Evolutionary conservation across 2,329 filamentous ascomycete genomes (phyloP).

Genomic region (Neopestalotiopsis clavispora): DNA sequence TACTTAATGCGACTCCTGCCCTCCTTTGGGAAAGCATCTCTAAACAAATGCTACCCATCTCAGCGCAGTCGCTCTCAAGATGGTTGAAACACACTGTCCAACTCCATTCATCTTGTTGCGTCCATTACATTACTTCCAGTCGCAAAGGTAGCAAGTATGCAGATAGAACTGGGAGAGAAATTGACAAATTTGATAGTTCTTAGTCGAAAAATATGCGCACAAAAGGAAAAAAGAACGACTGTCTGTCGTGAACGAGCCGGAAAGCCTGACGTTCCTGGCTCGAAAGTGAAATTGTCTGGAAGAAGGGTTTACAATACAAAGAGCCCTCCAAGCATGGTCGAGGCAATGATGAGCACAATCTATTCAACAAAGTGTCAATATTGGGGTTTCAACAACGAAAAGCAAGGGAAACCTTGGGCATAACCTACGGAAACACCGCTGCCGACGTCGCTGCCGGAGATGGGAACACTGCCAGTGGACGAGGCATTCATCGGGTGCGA

Average conservation of each 20-base stretch:
- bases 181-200: not conserved
- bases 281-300: not conserved
- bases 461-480: slow-evolving; percentile 22
- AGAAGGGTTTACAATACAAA: not conserved
- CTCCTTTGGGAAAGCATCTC: no score
- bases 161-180: not conserved
- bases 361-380: not conserved
- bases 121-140: not conserved
- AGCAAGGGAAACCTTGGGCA: not conserved
- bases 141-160: not conserved
- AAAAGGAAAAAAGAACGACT: not conserved
- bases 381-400: no score
- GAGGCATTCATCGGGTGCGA: slow-evolving; percentile 22
- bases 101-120: not conserved
- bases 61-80: not conserved
- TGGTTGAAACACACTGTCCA: not conserved
- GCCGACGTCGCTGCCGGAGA: slow-evolving; percentile 22
- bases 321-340: slow-evolving; percentile 25
- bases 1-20: no score
- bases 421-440: slow-evolving; percentile 31
- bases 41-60: not conserved
- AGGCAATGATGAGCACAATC: slow-evolving; percentile 26
- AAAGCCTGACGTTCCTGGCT: not conserved
- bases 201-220: not conserved
- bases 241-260: not conserved